Evolutionary conservation across 192 early-diverging fungal genomes (phyloP).

Genomic region (Backusella parvicylindrica): DNA sequence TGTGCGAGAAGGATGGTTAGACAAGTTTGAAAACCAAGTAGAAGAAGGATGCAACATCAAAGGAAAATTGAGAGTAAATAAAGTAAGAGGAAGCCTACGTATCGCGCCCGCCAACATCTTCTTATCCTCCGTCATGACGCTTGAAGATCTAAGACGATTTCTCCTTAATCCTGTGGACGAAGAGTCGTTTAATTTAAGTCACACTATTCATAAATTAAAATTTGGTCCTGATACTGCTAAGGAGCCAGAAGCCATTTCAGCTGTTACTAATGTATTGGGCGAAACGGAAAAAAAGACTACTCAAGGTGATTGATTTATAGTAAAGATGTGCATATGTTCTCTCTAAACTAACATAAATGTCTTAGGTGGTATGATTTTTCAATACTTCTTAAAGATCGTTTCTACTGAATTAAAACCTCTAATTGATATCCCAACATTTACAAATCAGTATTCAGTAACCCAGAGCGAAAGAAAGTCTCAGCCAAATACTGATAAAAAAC

Average conservation of each 20-base stretch:
- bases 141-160: constrained; percentile 73
- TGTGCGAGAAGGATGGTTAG: constrained; percentile 75
- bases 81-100: constrained; percentile 92
- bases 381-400: constrained; percentile 95
- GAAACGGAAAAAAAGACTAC: constrained; percentile 53
- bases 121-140: constrained; percentile 62
- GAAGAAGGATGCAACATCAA: constrained; percentile 89
- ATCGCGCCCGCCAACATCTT: constrained; percentile 85
- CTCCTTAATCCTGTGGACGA: constrained; percentile 32
- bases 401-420: constrained; percentile 75
- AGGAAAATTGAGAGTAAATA: constrained; percentile 82
- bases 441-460: constrained; percentile 95
- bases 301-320: constrained; percentile 31
- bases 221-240: constrained; percentile 60
- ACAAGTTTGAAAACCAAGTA: constrained; percentile 69
- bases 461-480: constrained; percentile 70
- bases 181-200: constrained; percentile 74
- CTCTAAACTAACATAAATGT: background rate
- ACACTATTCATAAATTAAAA: constrained; percentile 75
- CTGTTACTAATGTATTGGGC: constrained; percentile 63
- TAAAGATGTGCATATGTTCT: background rate
- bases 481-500: constrained; percentile 5
- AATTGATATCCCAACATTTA: constrained; percentile 63
- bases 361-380: constrained; percentile 65
- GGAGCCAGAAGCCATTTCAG: constrained; percentile 8